A percentile compares a stretch with the other conserved stretches of the same genome.
phyloP scores from a whole-genome alignment of 208 protist genomes.

The Sergeia podlipaevii region DNA sequence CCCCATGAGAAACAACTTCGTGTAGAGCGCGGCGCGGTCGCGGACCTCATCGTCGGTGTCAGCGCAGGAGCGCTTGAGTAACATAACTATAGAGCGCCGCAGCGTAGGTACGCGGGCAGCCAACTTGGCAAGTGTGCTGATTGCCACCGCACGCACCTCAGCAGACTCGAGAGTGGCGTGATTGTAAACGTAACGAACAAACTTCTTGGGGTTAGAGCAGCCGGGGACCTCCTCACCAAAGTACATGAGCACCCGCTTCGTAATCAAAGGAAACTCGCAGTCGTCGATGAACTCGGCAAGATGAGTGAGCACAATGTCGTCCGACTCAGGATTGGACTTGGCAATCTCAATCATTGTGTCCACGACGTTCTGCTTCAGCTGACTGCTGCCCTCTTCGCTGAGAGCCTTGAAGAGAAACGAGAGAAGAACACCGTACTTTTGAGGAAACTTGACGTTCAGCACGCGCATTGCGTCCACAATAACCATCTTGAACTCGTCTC shows the following conservation, averaged over 20 bases:
- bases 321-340: constrained; percentile 82
- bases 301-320: constrained; percentile 90
- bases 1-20: constrained; percentile 76
- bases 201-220: constrained; percentile 81
- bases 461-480: constrained; percentile 96
- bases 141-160: constrained; percentile 93
- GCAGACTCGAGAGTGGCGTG: constrained; percentile 93
- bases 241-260: constrained; percentile 94
- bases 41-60: constrained; percentile 99
- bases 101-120: constrained; percentile 87
- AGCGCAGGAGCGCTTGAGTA: constrained; percentile 89
- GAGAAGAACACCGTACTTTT: constrained; percentile 90
- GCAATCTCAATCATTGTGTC: constrained; percentile 95
- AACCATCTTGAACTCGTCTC: constrained; percentile 97
- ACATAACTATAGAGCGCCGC: constrained; percentile 77
- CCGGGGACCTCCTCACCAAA: constrained; percentile 95
- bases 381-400: constrained; percentile 83
- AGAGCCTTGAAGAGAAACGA: constrained; percentile 87
- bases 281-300: constrained; percentile 99
- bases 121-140: constrained; percentile 97
- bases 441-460: constrained; percentile 95
- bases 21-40: constrained; percentile 95
- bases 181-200: constrained; percentile 98
- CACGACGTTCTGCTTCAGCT: constrained; percentile 96
- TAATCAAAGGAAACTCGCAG: constrained; percentile 97